Percentiles rank a stretch among this genome's conserved stretches.
Evolutionary conservation across 768 basidiomycete genomes (phyloP).

Genomic region (Coprinopsis sp.): DNA sequence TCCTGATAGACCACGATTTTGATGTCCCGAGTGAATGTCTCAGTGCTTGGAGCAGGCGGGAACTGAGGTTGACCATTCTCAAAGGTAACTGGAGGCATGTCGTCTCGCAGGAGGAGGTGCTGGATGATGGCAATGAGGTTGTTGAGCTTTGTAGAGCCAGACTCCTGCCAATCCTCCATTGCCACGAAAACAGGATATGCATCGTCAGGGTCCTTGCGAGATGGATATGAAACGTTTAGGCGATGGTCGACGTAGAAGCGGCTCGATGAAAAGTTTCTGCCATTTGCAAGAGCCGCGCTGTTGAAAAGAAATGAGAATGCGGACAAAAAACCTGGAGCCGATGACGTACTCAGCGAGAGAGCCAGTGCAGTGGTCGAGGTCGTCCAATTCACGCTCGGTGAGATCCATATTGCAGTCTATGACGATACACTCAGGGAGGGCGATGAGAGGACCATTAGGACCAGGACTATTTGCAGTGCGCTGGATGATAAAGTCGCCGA

Average conservation of each 20-base stretch:
- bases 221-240: slow-evolving; percentile 12
- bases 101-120: slow-evolving; percentile 14
- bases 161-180: slow-evolving; percentile 12
- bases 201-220: slow-evolving; percentile 7
- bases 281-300: slow-evolving; percentile 11
- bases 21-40: not conserved
- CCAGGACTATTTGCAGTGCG: slow-evolving; percentile 15
- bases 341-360: slow-evolving; percentile 13
- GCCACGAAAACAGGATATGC: slow-evolving; percentile 11
- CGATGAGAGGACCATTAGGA: slow-evolving; percentile 12
- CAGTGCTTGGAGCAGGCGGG: slow-evolving; percentile 4
- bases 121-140: slow-evolving; percentile 7
- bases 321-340: too few species aligned
- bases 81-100: slow-evolving; percentile 12
- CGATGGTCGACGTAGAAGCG: slow-evolving; percentile 18
- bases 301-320: not conserved
- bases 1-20: slow-evolving; percentile 19
- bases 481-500: slow-evolving; percentile 17
- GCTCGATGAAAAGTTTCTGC: slow-evolving; percentile 8
- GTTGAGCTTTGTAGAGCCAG: slow-evolving; percentile 19
- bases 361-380: slow-evolving; percentile 14
- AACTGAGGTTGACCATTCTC: slow-evolving; percentile 14
- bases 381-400: slow-evolving; percentile 16
- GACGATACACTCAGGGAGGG: slow-evolving; percentile 12
- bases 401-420: slow-evolving; percentile 11